phyloP scores from a whole-genome alignment of 75 land plant genomes.

The Sequoia sempervirens region DNA sequence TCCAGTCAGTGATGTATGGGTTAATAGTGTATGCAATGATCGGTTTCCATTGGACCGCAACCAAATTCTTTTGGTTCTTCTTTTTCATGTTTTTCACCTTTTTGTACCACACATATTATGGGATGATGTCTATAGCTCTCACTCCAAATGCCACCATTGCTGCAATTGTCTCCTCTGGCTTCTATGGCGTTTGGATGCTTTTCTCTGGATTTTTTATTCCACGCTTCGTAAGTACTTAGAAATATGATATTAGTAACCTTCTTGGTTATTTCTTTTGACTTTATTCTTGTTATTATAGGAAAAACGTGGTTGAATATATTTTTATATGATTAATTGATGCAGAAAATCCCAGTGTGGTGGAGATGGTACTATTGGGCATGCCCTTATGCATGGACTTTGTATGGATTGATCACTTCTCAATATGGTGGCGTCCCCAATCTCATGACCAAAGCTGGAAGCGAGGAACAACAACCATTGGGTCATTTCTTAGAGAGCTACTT shows the following conservation, averaged over 20 bases:
- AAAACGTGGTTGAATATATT: neutral
- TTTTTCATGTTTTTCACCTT: conserved; percentile 9
- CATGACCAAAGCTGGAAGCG: neutral
- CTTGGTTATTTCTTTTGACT: neutral
- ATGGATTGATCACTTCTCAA: conserved; percentile 44
- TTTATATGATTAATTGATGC: conserved; percentile 4
- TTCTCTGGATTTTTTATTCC: conserved; percentile 21
- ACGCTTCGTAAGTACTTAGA: conserved; percentile 8
- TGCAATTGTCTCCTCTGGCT: conserved; percentile 7
- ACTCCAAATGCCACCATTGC: conserved; percentile 15
- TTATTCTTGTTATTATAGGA: neutral
- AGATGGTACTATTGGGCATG: conserved; percentile 52
- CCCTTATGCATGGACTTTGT: conserved; percentile 39
- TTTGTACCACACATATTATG: conserved; percentile 17
- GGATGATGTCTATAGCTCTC: conserved; percentile 18
- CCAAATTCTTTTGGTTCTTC: conserved; percentile 18
- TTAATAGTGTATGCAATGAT: conserved; percentile 14
- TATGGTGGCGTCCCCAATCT: conserved; percentile 16
- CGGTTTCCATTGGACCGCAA: conserved; percentile 6
- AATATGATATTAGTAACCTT: neutral
- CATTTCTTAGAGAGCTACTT: conserved; percentile 28
- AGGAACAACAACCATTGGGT: conserved; percentile 6
- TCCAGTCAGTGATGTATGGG: conserved; percentile 8
- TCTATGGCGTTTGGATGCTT: conserved; percentile 12
- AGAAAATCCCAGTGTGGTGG: conserved; percentile 57